Evolutionary conservation across 441 rosid species (phyloP).

Genomic region (Gossypium schwendimanii): DNA sequence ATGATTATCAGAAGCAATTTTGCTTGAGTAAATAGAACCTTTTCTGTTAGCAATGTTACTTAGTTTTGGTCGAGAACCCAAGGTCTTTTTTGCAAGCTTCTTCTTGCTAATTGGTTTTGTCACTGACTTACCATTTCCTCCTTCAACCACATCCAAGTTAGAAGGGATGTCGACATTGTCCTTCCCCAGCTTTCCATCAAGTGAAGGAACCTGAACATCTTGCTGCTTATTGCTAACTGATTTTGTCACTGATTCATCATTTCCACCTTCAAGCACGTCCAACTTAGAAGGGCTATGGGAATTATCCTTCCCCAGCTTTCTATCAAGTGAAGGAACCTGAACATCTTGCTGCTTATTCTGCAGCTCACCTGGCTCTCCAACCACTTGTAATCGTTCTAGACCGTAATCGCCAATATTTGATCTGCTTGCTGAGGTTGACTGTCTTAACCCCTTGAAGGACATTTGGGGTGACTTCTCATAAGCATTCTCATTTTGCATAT

Average conservation of each 20-base stretch:
- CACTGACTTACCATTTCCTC: constrained; percentile 22
- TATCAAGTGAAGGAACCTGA: constrained; percentile 13
- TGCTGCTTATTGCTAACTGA: constrained; percentile 37
- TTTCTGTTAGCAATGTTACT: constrained; percentile 33
- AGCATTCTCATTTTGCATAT: constrained; percentile 12
- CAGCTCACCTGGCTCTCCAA: constrained; percentile 16
- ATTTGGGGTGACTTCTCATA: constrained; percentile 27
- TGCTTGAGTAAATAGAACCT: constrained; percentile 53
- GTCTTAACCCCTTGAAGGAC: constrained; percentile 18
- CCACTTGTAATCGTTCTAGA: constrained; percentile 12
- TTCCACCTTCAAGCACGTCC: constrained; percentile 27
- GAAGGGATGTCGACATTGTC: constrained; percentile 20
- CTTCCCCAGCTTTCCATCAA: constrained; percentile 19
- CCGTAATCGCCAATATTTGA: constrained; percentile 11
- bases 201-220: constrained; percentile 18
- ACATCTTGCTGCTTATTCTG: constrained; percentile 22
- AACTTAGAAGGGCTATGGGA: constrained; percentile 18
- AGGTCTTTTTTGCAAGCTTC: constrained; percentile 40
- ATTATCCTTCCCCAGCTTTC: constrained; percentile 21
- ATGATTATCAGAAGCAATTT: constrained; percentile 26
- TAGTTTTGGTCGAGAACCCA: constrained; percentile 45
- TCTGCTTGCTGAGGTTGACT: constrained; percentile 15
- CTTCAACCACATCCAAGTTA: constrained; percentile 23
- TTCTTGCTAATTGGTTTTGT: constrained; percentile 38
- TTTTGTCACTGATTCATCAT: constrained; percentile 21